These are phyloP conservation scores for Aplosporella prunicola DNA, from an alignment of 2,329 filamentous ascomycete genomes.

Conservation along the genomic window DNA sequence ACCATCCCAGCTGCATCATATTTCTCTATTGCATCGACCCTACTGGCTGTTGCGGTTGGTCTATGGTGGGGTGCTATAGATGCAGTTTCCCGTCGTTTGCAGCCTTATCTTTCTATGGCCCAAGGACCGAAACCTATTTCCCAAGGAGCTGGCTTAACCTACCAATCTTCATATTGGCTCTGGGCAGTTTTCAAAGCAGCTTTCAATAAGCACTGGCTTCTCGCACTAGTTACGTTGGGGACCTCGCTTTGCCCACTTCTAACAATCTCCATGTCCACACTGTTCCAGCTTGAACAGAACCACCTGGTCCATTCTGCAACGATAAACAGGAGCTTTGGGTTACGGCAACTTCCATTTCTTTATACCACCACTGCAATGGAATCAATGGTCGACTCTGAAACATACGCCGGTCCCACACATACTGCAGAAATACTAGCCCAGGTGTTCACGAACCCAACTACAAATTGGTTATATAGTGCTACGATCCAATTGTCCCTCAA, in stretches of 20 bases:
- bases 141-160: conserved; percentile 3
- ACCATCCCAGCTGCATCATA: conserved; percentile 7
- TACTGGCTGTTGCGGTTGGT: conserved; percentile 11
- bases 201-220: conserved; percentile 13
- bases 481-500: conserved; percentile 12
- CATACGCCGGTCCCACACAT: neutral
- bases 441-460: conserved; percentile 13
- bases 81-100: conserved; percentile 11
- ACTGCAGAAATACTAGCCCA: neutral
- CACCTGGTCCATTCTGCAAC: too few relatives aligned
- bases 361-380: neutral
- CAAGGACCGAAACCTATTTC: conserved; percentile 1
- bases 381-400: neutral
- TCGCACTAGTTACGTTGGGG: conserved; percentile 13
- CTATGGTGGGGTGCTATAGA: conserved; percentile 14
- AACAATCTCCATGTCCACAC: neutral
- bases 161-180: conserved; percentile 7
- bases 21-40: conserved; percentile 12
- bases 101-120: conserved; percentile 14
- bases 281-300: neutral
- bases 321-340: neutral
- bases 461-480: conserved; percentile 17
- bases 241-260: conserved; percentile 13
- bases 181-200: conserved; percentile 4
- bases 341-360: neutral